Conservation (phyloP, 805 yeast species). For the Kluyveromyces siamensis region DNA sequence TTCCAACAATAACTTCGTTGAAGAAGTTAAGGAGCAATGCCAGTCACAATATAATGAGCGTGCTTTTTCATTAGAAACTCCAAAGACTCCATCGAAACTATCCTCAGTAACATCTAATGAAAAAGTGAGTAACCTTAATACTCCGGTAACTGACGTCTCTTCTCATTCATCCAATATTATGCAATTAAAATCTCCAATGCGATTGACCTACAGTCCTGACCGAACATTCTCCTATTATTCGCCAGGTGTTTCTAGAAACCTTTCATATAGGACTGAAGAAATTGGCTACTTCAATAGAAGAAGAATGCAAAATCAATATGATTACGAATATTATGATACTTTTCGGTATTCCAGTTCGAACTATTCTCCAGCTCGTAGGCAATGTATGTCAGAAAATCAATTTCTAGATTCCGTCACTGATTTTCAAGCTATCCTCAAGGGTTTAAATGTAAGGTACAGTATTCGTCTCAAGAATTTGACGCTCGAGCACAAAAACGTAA, state of each 20-base stretch:
- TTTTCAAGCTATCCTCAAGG: slow-evolving; percentile 65
- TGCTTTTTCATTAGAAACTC: not conserved
- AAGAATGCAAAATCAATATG: slow-evolving; percentile 19
- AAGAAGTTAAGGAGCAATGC: not conserved
- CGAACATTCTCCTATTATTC: slow-evolving; percentile 26
- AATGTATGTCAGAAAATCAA: slow-evolving; percentile 23
- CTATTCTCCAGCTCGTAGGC: slow-evolving; percentile 24
- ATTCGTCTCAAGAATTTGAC: slow-evolving; percentile 47
- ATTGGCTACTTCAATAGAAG: slow-evolving; percentile 20
- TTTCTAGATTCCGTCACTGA: slow-evolving; percentile 31
- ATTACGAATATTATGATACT: slow-evolving; percentile 16
- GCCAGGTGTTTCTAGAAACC: slow-evolving; percentile 21
- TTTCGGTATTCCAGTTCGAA: slow-evolving; percentile 10
- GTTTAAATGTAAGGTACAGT: slow-evolving; percentile 54
- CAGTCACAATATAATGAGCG: not conserved
- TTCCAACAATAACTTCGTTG: not conserved
- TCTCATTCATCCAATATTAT: slow-evolving; percentile 2
- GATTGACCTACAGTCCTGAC: slow-evolving; percentile 18
- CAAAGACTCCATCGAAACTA: slow-evolving; percentile 1
- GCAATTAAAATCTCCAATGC: slow-evolving; percentile 2
- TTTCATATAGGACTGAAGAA: slow-evolving; percentile 18
- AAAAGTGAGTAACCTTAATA: not conserved
- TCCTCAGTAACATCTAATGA: slow-evolving; percentile 3
- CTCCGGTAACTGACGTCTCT: slow-evolving; percentile 2
- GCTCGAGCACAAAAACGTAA: not conserved